phyloP scores from a whole-genome alignment of 164 flowering plant genomes.

The Tinospora cordifolia region DNA sequence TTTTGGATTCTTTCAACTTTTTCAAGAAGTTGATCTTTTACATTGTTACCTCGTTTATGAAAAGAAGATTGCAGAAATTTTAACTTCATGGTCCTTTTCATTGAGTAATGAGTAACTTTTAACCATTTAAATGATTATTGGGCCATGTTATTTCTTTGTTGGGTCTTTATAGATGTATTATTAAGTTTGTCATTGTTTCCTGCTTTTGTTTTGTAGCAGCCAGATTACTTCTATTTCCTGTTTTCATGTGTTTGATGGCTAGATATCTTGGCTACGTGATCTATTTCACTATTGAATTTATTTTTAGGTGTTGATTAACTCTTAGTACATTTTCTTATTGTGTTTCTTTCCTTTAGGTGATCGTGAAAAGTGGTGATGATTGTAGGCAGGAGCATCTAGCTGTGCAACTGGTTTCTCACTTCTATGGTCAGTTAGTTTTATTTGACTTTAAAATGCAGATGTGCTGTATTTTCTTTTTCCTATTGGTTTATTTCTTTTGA shows the following conservation, averaged over 20 bases:
- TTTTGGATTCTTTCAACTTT: too few species aligned
- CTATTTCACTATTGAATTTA: not conserved
- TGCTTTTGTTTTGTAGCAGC: not conserved
- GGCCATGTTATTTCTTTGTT: too few species aligned
- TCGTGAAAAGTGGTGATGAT: conserved; percentile 99
- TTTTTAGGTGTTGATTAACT: not conserved
- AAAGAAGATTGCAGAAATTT: too few species aligned
- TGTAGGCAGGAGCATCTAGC: conserved; percentile 99
- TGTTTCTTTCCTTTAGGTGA: conserved; percentile 36
- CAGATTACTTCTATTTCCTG: not conserved
- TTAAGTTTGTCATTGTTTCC: not conserved
- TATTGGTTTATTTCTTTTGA: not conserved
- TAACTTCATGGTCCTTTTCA: too few species aligned
- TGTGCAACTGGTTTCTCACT: conserved; percentile 95
- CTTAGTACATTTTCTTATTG: not conserved
- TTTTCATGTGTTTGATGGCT: not conserved
- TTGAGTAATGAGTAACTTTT: too few species aligned
- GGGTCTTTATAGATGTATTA: too few species aligned
- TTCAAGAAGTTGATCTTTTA: too few species aligned
- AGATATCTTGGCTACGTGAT: not conserved
- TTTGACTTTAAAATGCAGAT: not conserved
- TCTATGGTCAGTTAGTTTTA: conserved; percentile 51
- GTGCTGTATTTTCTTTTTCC: not conserved
- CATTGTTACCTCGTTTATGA: too few species aligned
- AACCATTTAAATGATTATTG: too few species aligned